Evolutionary conservation across 805 yeast species (phyloP).

Genomic region (Candida orba): DNA sequence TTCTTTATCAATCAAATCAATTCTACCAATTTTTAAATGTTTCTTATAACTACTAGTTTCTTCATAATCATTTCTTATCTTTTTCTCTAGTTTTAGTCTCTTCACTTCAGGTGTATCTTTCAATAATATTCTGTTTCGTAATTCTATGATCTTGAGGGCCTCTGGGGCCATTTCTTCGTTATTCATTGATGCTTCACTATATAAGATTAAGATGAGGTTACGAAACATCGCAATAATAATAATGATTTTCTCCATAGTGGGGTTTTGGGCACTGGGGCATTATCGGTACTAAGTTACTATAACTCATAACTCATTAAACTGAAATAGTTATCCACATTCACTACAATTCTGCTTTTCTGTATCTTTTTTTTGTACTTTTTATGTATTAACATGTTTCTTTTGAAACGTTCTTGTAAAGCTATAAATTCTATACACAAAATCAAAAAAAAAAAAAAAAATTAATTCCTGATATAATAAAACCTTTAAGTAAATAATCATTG

Average conservation of each 20-base stretch:
- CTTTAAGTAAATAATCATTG: neutral
- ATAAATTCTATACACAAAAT: constrained; percentile 1
- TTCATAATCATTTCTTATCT: constrained; percentile 13
- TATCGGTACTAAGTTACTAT: no score
- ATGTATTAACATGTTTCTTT: neutral
- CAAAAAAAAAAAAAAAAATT: neutral
- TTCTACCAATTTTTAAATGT: constrained; percentile 19
- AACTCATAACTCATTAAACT: no score
- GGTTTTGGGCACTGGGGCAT: no score
- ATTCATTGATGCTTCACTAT: neutral
- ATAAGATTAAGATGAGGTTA: neutral
- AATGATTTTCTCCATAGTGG: no score
- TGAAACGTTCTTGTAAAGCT: neutral
- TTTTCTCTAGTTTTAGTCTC: constrained; percentile 16
- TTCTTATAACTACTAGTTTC: constrained; percentile 18
- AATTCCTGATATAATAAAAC: neutral
- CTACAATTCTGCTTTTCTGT: neutral
- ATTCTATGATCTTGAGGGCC: constrained; percentile 11
- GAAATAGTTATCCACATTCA: no score
- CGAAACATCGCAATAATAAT: neutral
- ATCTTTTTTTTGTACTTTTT: neutral
- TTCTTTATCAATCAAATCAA: constrained; percentile 18
- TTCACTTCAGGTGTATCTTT: constrained; percentile 4
- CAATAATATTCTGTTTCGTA: constrained; percentile 12
- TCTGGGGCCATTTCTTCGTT: constrained; percentile 6